phyloP scores from a whole-genome alignment of 2,329 filamentous ascomycete genomes.

The Phyllosticta ampelicida region DNA sequence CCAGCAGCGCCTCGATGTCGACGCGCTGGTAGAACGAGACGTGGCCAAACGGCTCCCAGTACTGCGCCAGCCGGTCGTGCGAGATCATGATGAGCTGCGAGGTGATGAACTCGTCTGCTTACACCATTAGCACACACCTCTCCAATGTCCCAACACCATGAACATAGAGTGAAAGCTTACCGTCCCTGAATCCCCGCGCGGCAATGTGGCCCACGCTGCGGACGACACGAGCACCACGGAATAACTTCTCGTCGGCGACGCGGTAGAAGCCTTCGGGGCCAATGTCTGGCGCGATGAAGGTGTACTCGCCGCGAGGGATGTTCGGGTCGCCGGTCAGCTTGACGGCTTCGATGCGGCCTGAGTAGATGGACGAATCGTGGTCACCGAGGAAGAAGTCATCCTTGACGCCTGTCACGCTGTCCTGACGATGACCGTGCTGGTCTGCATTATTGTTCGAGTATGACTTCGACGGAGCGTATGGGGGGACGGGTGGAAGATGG shows the following conservation, averaged over 20 bases:
- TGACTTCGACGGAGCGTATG: not conserved
- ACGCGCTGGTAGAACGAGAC: conserved; percentile 40
- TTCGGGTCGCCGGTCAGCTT: conserved; percentile 91
- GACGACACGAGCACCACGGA: conserved; percentile 65
- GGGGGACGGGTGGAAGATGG: too few species aligned
- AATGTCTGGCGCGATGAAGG: conserved; percentile 71
- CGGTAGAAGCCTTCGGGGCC: conserved; percentile 54
- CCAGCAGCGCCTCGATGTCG: conserved; percentile 30
- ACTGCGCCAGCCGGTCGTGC: conserved; percentile 65
- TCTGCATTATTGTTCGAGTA: not conserved
- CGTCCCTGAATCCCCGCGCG: conserved; percentile 55
- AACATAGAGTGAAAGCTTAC: conserved; percentile 42
- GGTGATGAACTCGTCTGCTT: conserved; percentile 59
- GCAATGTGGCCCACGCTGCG: conserved; percentile 70
- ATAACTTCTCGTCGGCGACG: conserved; percentile 54
- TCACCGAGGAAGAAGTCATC: conserved; percentile 6
- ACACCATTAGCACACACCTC: not conserved
- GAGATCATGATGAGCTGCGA: conserved; percentile 71
- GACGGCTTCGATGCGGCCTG: conserved; percentile 66
- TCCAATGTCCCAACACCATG: not conserved
- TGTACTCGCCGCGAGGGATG: conserved; percentile 74
- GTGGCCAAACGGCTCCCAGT: conserved; percentile 55
- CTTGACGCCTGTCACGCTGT: conserved; percentile 12
- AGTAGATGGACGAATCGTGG: conserved; percentile 36
- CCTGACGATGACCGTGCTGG: conserved; percentile 2